A percentile compares a stretch with the other conserved stretches of the same genome.
These are phyloP conservation scores for Candida alai DNA, from an alignment of 805 yeast genomes.

Conservation along the genomic window DNA sequence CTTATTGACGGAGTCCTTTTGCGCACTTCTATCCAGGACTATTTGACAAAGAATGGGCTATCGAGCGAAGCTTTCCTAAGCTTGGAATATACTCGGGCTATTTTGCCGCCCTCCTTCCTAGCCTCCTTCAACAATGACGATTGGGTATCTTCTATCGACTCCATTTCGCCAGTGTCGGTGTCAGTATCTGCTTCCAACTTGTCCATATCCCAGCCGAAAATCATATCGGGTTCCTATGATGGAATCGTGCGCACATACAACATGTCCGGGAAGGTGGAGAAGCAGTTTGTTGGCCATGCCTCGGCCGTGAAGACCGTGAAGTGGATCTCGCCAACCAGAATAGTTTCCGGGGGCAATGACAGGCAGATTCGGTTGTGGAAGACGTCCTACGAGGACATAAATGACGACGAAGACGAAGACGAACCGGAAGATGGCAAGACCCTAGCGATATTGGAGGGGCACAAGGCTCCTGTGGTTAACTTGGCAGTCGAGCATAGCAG, in stretches of 20 bases:
- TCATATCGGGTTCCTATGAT: constrained; percentile 88
- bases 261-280: constrained; percentile 71
- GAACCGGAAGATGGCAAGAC: constrained; percentile 66
- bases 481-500: constrained; percentile 55
- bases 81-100: constrained; percentile 87
- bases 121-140: constrained; percentile 90
- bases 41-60: constrained; percentile 69
- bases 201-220: constrained; percentile 42
- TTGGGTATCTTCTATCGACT: constrained; percentile 82
- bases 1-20: constrained; percentile 80
- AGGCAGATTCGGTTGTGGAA: constrained; percentile 88
- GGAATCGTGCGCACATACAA: constrained; percentile 92
- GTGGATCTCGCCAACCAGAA: constrained; percentile 71
- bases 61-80: constrained; percentile 77
- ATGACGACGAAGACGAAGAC: constrained; percentile 33
- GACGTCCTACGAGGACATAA: constrained; percentile 49
- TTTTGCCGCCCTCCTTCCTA: constrained; percentile 88
- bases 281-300: constrained; percentile 82
- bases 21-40: constrained; percentile 75
- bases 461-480: constrained; percentile 79
- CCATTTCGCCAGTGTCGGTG: constrained; percentile 35
- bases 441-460: constrained; percentile 84
- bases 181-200: constrained; percentile 21
- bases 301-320: constrained; percentile 81
- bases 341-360: constrained; percentile 86